Conservation (phyloP, 2,329 filamentous ascomycete genomes). For the Shiraia sp. region DNA sequence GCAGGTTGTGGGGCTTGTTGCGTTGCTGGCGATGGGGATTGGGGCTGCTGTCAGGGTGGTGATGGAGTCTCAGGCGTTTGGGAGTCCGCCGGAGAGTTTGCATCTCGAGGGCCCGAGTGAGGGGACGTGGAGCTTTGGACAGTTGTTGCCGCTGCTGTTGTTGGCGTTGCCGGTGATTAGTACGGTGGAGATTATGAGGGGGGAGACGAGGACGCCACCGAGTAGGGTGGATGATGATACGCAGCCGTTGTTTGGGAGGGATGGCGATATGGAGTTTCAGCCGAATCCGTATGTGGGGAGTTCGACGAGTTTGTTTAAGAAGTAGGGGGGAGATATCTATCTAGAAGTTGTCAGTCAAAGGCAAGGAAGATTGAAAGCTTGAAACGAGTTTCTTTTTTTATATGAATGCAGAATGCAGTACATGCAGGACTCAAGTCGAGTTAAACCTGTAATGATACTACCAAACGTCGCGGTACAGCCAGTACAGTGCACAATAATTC, state of each 20-base stretch:
- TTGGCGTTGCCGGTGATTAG: constrained; percentile 64
- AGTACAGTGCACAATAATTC: too few species aligned
- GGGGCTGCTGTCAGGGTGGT: constrained; percentile 63
- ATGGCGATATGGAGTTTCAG: constrained; percentile 52
- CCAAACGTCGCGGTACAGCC: too few species aligned
- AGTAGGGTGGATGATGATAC: constrained; percentile 48
- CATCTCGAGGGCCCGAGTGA: constrained; percentile 58
- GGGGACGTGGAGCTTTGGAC: constrained; percentile 65
- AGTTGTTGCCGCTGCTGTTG: constrained; percentile 63
- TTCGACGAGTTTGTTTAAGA: constrained; percentile 23
- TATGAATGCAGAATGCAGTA: too few species aligned
- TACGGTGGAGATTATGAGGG: constrained; percentile 62
- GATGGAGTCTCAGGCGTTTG: constrained; percentile 64
- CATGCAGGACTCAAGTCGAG: too few species aligned
- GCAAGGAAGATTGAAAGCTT: too few species aligned
- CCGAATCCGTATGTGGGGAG: constrained; percentile 51
- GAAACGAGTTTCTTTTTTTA: too few species aligned
- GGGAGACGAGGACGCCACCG: constrained; percentile 52
- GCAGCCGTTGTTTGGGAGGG: constrained; percentile 31
- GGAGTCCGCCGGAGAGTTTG: constrained; percentile 51
- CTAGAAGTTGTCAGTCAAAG: too few species aligned
- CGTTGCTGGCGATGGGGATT: constrained; percentile 59
- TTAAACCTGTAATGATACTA: too few species aligned
- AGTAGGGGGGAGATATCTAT: constrained; percentile 11
- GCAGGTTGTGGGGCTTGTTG: constrained; percentile 57